These are phyloP conservation scores for Lithohypha guttulata DNA, from an alignment of 2,329 filamentous ascomycete genomes.

Conservation along the genomic window DNA sequence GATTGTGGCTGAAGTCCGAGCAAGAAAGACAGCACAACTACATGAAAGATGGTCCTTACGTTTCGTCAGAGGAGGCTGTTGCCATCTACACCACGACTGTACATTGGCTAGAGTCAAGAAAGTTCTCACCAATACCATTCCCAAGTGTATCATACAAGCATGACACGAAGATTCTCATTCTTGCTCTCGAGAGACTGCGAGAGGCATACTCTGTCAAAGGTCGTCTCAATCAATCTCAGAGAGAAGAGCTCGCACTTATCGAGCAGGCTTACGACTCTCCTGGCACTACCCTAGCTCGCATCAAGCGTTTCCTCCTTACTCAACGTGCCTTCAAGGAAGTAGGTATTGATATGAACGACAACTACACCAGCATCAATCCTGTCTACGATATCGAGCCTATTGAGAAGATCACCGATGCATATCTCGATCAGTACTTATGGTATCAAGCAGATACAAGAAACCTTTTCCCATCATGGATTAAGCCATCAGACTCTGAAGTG, in stretches of 20 bases:
- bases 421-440: constrained; percentile 97
- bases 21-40: constrained; percentile 99
- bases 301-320: constrained; percentile 94
- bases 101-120: constrained; percentile 95
- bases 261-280: constrained; percentile 98
- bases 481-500: constrained; percentile 95
- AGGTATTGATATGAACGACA: constrained; percentile 99
- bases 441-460: constrained; percentile 97
- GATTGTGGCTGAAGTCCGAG: constrained; percentile 94
- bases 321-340: constrained; percentile 99
- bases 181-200: constrained; percentile 81
- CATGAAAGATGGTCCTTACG: constrained; percentile 97
- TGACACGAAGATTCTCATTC: constrained; percentile 95
- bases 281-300: constrained; percentile 86
- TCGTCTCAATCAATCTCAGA: constrained; percentile 89
- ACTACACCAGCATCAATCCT: constrained; percentile 97
- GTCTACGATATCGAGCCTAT: constrained; percentile 99
- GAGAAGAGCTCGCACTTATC: constrained; percentile 90
- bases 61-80: constrained; percentile 95
- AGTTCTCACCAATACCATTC: constrained; percentile 97
- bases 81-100: constrained; percentile 98
- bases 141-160: constrained; percentile 99
- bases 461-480: constrained; percentile 97
- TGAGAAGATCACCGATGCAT: constrained; percentile 98
- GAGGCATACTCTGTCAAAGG: constrained; percentile 98